A percentile compares a stretch with the other conserved stretches of the same genome.
phyloP scores from a whole-genome alignment of 371 early-diverging fungal genomes.

The Catenaria anguillulae region DNA sequence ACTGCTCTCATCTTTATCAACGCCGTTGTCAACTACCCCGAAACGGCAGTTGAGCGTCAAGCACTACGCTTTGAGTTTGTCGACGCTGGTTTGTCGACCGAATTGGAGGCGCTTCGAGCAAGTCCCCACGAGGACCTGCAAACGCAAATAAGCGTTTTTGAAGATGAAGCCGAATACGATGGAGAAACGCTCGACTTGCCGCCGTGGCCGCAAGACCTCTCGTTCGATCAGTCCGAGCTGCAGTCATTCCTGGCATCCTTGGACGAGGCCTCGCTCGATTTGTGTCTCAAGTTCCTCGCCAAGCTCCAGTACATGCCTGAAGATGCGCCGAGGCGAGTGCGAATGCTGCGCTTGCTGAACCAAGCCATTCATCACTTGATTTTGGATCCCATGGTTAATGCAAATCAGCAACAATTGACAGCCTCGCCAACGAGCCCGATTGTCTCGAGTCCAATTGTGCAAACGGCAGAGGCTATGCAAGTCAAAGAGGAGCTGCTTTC shows the following conservation, averaged over 20 bases:
- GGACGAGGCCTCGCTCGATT: neutral
- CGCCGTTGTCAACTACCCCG: conserved; percentile 19
- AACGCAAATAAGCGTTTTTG: neutral
- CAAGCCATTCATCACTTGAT: neutral
- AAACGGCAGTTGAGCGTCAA: conserved; percentile 14
- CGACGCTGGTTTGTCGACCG: conserved; percentile 10
- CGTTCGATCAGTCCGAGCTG: neutral
- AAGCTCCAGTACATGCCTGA: neutral
- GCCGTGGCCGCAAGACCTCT: neutral
- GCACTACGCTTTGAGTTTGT: conserved; percentile 15
- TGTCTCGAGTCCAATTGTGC: too few species aligned
- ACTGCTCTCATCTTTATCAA: conserved; percentile 18
- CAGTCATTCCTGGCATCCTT: neutral
- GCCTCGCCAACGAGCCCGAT: too few species aligned
- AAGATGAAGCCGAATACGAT: neutral
- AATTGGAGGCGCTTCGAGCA: conserved; percentile 2
- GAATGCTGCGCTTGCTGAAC: neutral
- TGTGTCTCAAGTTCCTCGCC: neutral
- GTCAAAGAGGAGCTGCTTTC: too few species aligned
- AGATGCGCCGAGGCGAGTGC: neutral
- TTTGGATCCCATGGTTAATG: too few species aligned
- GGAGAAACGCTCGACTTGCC: too few species aligned
- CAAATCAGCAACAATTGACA: too few species aligned
- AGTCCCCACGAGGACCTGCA: neutral
- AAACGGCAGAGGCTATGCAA: too few species aligned